phyloP scores from a whole-genome alignment of 495 filamentous ascomycete genomes.

The Penicillium subrubescens region DNA sequence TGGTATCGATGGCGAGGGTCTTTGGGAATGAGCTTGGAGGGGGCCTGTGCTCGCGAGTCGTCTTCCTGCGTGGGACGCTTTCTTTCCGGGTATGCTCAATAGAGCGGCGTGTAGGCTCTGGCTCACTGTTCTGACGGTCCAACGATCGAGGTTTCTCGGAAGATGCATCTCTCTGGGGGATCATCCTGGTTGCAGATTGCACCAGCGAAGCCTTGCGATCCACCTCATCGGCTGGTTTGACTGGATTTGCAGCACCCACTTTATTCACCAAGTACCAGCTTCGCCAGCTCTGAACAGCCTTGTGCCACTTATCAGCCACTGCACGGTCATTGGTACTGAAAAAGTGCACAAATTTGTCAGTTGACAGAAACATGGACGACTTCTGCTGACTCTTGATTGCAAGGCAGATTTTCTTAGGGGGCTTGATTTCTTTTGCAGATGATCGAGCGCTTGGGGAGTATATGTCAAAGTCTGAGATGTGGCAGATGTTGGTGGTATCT shows the following conservation, averaged over 20 bases:
- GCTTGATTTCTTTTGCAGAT: slow-evolving; percentile 63
- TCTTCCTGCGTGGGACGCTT: slow-evolving; percentile 39
- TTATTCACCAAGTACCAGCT: slow-evolving; percentile 82
- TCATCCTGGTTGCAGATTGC: slow-evolving; percentile 23
- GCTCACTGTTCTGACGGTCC: slow-evolving; percentile 11
- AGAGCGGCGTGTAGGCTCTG: slow-evolving; percentile 7
- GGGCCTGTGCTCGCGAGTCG: slow-evolving; percentile 41
- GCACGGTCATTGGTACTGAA: slow-evolving; percentile 76
- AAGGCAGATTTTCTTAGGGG: slow-evolving; percentile 79
- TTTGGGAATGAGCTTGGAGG: slow-evolving; percentile 50
- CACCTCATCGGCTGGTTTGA: slow-evolving; percentile 32
- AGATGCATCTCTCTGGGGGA: slow-evolving; percentile 14
- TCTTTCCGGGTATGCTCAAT: slow-evolving; percentile 25
- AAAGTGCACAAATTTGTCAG: slow-evolving; percentile 87
- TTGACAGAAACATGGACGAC: slow-evolving; percentile 77
- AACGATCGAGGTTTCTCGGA: slow-evolving; percentile 6
- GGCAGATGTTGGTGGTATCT: slow-evolving; percentile 71
- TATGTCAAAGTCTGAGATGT: slow-evolving; percentile 92
- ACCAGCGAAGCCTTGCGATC: background rate
- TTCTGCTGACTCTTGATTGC: slow-evolving; percentile 95
- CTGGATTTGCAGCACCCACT: slow-evolving; percentile 48
- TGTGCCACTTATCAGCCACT: slow-evolving; percentile 67
- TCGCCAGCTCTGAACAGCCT: slow-evolving; percentile 74
- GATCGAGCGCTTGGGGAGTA: slow-evolving; percentile 72
- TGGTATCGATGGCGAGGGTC: slow-evolving; percentile 33